Conservation (phyloP, 2,329 filamentous ascomycete species). For the Ceratocystis smalleyi region DNA sequence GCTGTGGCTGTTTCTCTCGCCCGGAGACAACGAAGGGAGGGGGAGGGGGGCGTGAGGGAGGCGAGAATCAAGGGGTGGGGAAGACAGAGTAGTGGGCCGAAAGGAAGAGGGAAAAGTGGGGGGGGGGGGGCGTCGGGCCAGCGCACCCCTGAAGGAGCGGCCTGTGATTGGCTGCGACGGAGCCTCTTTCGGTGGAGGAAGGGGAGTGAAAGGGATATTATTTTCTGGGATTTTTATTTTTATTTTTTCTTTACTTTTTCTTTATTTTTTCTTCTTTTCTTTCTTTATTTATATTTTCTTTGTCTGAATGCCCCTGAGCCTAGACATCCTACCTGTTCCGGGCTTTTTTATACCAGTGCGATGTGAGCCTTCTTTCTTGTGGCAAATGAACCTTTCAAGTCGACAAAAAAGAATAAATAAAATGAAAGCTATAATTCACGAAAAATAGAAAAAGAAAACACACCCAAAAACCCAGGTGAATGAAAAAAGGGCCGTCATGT, state of each 20-base stretch:
- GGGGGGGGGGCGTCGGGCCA: not conserved
- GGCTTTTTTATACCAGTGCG: not conserved
- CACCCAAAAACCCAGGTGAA: conserved; percentile 4
- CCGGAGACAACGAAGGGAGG: not conserved
- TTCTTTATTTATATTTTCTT: not conserved
- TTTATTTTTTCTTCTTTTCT: not conserved
- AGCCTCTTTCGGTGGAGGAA: not conserved
- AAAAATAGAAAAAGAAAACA: not conserved
- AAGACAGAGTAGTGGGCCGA: not conserved
- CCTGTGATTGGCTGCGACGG: not conserved
- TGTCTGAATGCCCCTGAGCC: not conserved
- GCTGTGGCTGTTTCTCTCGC: not conserved
- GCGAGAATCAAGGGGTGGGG: not conserved
- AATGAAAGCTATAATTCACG: not conserved
- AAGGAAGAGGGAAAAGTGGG: not conserved
- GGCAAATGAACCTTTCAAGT: not conserved
- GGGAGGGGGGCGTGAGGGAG: not conserved
- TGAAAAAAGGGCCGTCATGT: not conserved
- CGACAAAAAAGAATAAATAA: not conserved
- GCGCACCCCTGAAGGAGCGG: not conserved
- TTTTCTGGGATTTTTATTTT: not conserved
- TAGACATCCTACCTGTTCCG: not conserved
- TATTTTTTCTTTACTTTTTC: not conserved
- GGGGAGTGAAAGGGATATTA: not conserved
- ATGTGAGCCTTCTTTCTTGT: not conserved